Percentiles rank a stretch among this genome's conserved stretches.
phyloP scores from a whole-genome alignment of 805 yeast species.

The Kurtzmaniella fragi region DNA sequence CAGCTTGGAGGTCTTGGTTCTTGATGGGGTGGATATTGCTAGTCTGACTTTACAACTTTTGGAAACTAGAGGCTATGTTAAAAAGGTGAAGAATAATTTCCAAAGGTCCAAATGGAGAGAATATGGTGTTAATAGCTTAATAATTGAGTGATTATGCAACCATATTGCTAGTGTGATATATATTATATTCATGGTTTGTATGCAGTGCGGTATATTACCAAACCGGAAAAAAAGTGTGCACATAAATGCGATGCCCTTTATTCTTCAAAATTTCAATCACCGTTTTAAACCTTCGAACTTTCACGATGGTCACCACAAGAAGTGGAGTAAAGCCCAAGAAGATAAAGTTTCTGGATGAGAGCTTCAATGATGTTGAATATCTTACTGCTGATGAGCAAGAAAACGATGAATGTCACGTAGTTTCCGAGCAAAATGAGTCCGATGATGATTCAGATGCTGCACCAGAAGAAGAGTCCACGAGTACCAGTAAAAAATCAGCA shows the following conservation, averaged over 20 bases:
- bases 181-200: too few relatives aligned
- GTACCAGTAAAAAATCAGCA: slow-evolving; percentile 19
- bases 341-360: slow-evolving; percentile 29
- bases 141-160: slow-evolving; percentile 6
- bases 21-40: slow-evolving; percentile 32
- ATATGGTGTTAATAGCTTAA: slow-evolving; percentile 30
- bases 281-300: too few relatives aligned
- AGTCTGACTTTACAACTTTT: slow-evolving; percentile 20
- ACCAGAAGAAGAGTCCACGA: slow-evolving; percentile 40
- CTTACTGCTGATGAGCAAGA: slow-evolving; percentile 14
- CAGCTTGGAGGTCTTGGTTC: slow-evolving; percentile 16
- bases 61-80: slow-evolving; percentile 13
- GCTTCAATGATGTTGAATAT: slow-evolving; percentile 11
- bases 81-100: slow-evolving; percentile 18
- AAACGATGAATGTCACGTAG: slow-evolving; percentile 3
- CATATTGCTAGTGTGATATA: too few relatives aligned
- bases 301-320: slow-evolving; percentile 25
- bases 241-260: neutral
- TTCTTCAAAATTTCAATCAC: too few relatives aligned
- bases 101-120: slow-evolving; percentile 25
- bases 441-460: slow-evolving; percentile 29
- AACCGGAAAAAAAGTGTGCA: neutral
- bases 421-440: slow-evolving; percentile 11
- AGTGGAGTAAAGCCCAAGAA: slow-evolving; percentile 16
- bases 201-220: too few relatives aligned